Evolutionary conservation across 768 basidiomycete genomes (phyloP).

Genomic region (Guyanaporus albipodus): DNA sequence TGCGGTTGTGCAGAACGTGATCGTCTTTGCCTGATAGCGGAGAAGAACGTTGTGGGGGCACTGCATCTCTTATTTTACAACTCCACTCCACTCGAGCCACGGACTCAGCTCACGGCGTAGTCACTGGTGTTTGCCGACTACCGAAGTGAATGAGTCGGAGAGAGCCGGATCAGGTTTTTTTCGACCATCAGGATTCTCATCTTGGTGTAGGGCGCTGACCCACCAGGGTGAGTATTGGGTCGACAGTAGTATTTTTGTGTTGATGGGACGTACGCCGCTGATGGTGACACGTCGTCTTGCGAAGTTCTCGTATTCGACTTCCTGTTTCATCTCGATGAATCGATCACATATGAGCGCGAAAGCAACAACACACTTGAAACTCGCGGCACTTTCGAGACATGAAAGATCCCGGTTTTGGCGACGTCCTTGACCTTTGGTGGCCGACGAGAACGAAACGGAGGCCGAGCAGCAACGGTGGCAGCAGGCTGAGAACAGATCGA

Average conservation of each 20-base stretch:
- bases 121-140: conserved; percentile 1
- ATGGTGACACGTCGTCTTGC: conserved; percentile 10
- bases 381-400: conserved; percentile 1
- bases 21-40: conserved; percentile 16
- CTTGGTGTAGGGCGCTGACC: conserved; percentile 2
- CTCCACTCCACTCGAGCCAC: conserved; percentile 1
- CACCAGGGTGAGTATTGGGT: not conserved
- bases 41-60: conserved; percentile 24
- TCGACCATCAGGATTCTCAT: conserved; percentile 4
- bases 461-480: too few species aligned
- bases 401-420: conserved; percentile 3
- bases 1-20: too few species aligned
- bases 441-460: not conserved
- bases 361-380: conserved; percentile 8
- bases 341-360: conserved; percentile 3
- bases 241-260: conserved; percentile 8
- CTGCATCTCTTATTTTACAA: conserved; percentile 3
- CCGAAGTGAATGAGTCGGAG: not conserved
- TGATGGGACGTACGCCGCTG: conserved; percentile 6
- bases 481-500: too few species aligned
- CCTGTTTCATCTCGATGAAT: conserved; percentile 25
- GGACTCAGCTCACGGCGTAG: not conserved
- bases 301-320: conserved; percentile 12
- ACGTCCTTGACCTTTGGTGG: not conserved
- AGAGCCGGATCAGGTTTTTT: too few species aligned